Conservation (phyloP, 805 yeast genomes). For the Cyberlindnera veronae region DNA sequence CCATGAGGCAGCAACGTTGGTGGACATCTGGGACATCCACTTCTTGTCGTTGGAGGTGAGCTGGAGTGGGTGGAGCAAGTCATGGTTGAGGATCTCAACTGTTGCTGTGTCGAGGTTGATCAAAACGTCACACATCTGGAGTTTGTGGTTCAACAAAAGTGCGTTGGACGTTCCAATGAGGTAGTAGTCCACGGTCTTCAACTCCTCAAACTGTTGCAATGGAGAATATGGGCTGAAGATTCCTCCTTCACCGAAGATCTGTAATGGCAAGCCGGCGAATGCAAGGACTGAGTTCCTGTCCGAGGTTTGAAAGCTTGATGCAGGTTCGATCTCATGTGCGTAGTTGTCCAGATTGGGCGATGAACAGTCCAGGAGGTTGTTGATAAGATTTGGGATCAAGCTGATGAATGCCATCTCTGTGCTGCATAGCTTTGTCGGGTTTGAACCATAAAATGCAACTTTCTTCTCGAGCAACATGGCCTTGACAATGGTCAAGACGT, state of each 20-base stretch:
- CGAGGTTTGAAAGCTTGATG: conserved; percentile 68
- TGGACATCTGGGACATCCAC: conserved; percentile 61
- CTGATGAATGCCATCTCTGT: conserved; percentile 82
- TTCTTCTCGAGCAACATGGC: conserved; percentile 72
- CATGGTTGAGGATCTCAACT: conserved; percentile 44
- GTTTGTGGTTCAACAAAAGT: conserved; percentile 62
- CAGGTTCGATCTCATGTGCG: conserved; percentile 47
- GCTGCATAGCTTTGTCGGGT: conserved; percentile 76
- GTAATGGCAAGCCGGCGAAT: conserved; percentile 86
- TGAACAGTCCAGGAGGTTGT: conserved; percentile 72
- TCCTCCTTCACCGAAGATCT: conserved; percentile 80
- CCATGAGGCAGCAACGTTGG: conserved; percentile 36
- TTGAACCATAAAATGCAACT: conserved; percentile 72
- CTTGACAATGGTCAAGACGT: conserved; percentile 67
- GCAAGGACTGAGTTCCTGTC: conserved; percentile 72
- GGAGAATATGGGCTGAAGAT: conserved; percentile 94
- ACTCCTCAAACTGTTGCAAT: conserved; percentile 80
- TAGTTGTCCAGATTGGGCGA: conserved; percentile 65
- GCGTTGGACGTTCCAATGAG: conserved; percentile 88
- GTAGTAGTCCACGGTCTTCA: conserved; percentile 59
- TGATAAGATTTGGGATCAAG: conserved; percentile 74
- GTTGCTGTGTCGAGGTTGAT: conserved; percentile 58
- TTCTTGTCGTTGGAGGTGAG: conserved; percentile 63
- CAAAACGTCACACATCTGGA: conserved; percentile 62
- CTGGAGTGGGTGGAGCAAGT: conserved; percentile 41